Base-by-base conservation (phyloP, 1,284 basidiomycete species). In the Fomitiporia mediterranea region DNA sequence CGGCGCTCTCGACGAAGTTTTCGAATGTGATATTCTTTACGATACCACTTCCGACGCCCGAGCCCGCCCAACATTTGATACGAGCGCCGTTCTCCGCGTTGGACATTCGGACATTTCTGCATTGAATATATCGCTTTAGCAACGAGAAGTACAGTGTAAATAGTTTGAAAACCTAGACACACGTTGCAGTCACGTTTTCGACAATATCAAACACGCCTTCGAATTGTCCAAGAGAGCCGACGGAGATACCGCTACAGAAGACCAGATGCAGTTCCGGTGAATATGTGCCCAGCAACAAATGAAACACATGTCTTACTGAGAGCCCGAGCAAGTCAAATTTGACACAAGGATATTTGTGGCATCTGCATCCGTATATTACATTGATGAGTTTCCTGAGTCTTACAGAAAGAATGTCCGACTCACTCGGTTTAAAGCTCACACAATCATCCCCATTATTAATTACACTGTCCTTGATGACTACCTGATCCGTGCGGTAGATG, bases 341-440 rank as follows among this genome's bases (percentile, higher is more conserved):
- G 75, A 73, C 7, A 86, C 81, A 7, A 80, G 59, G 55, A 84
- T 76, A 62, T 83, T 79, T 0, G 83, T 85, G 1, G 66, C 70
- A 62, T 66, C 74, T 70, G 55, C n/a, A 35, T 23, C 4, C 44
- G 27, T 6, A 50, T 11, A 23, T 48, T 28, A 51, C n/a, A 17
- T 28, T 28, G 46, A 40, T 38, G 21, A 35, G 4, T 21, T 19
- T 39, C 42, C 21, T 34, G 32, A 5, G 11, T 37, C 15, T 13
- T 11, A 40, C 27, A 39, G 8, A 19, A 27, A 32, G 17, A 53
- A 37, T 27, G 27, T 23, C 6, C 1, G 6, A 70, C 64, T 65
- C 72, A 75, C 84, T 86, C 2, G 84, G 79, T 67, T 85, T 85
- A 73, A 87, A 85, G 3, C 76, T 76, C 30, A 86, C 79, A 64